Base-by-base conservation (phyloP, 257 asterid genomes). In the Jaltomata sinuosa region DNA sequence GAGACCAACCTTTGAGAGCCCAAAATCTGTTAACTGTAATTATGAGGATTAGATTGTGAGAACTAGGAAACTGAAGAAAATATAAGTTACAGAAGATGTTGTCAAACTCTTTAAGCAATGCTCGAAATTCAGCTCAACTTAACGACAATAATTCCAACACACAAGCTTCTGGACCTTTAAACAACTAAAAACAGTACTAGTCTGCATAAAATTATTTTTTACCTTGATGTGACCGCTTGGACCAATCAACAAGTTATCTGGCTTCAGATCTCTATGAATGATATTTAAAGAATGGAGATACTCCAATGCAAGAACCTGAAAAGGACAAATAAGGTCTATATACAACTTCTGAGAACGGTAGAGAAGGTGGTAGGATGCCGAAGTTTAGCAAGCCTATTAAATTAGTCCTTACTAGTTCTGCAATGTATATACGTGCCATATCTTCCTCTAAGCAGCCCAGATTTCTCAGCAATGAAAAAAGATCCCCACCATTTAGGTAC, bases 181-280 rank as follows among this genome's bases (percentile, higher is more conserved):
- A 25, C 47, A 84, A 45, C 52, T 84, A 74, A 55, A 72, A 74
- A 31, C 64, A 31, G 53, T 79, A 59, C 74, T 49, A 49, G 16
- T 50, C 81, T 47, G 50, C 54, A 80, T 79, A 61, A 64, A 40
- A 74, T 29, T 65, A 65, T 31, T 34, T 67, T 47, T 86, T 92
- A 97, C 99, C 99, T 97, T 97, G 92, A 97, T 94, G 89, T 95
- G 99, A 85, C 99, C 99, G 87, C 95, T 97, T 77, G 98, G 96
- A 88, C 97, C 98, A 65, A 97, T 95, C 91, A 97, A 88, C 85
- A 97, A 88, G 89, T 97, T 97, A 91, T 97, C 99, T 85, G 99
- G 99, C 92, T 97, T 97, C 91, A 97, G 89, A 86, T 97, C 99
- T 88, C 99, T 89, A 83, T 97, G 99, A 89, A 95, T 90, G 87